Base-by-base conservation (phyloP, 2,329 filamentous ascomycete genomes). In the Fusarium sp. region DNA sequence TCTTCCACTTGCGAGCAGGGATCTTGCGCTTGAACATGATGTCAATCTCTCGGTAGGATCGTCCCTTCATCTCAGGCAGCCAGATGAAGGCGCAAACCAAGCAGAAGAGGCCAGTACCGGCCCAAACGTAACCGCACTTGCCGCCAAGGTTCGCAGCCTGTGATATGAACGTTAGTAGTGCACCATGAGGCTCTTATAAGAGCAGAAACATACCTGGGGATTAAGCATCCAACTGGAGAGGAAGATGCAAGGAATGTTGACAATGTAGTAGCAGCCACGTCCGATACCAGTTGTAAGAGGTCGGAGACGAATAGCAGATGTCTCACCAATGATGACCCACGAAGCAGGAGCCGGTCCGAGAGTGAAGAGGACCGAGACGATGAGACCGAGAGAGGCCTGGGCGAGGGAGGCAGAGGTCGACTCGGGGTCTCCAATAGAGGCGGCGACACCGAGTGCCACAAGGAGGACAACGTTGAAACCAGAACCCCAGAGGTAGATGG, bases 251-350 rank as follows among this genome's bases (percentile, higher is more conserved):
- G 87, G 86, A 72, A 89, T 89, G 56, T 89, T 83, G 60, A 87
- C 77, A 6, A 87, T 67, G 75, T 90, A 89, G 80, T 90, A 90
- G 11, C 79, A 76, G 49, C 76, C 87, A 71, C 87, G 86, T 71
- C 87, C 87, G 45, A 89, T 75, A 74, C 86, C 87, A 24, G 87
- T 89, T 4, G 84, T 89, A n/a, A 89, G 76, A 42, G 87, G 84
- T 43, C 87, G 74, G 28, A 90, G 86, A 60, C 87, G 86, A 51
- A 89, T 82, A 46, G 87, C 77, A 0, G 87, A 88, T 3, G 87
- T 89, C 74, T 90, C 87, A 65, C 83, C 86, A 42, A 90, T 89
- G 65, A 89, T 87, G 75, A 86, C 84, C 82, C 83, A 90, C 9
- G 87, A 88, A 36, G 84, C 83, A 42, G 87, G 87, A 2, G 85